A percentile compares a stretch with the other conserved stretches of the same genome.
These are phyloP conservation scores for Prunella vulgaris DNA, from an alignment of 257 asterid genomes.

Conservation along the genomic window DNA sequence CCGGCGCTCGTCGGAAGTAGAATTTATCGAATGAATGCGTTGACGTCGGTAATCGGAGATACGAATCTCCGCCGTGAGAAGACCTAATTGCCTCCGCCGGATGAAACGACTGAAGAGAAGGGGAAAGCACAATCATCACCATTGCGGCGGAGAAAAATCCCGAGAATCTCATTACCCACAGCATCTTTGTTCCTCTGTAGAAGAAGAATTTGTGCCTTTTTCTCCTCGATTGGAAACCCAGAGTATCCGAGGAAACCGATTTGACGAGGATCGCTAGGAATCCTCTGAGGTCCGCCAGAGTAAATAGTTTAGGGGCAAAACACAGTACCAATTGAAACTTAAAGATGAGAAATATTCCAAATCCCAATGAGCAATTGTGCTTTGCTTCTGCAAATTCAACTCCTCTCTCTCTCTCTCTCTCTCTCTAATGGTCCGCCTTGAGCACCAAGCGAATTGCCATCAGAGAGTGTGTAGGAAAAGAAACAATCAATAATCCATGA, in stretches of 20 bases:
- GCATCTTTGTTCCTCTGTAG: constrained; percentile 43
- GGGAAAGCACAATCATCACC: constrained; percentile 66
- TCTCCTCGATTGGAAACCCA: constrained; percentile 30
- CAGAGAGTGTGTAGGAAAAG: constrained; percentile 27
- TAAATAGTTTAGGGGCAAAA: not conserved
- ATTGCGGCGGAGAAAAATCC: constrained; percentile 72
- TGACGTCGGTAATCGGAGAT: constrained; percentile 32
- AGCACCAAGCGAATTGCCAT: constrained; percentile 31
- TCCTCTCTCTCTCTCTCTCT: not conserved
- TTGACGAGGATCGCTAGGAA: constrained; percentile 44
- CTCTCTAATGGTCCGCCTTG: constrained; percentile 42
- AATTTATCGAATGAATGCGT: constrained; percentile 22
- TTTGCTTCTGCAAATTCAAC: constrained; percentile 22
- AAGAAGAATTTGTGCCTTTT: constrained; percentile 20
- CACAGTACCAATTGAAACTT: not conserved
- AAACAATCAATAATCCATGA: constrained; percentile 18
- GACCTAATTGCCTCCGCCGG: constrained; percentile 96
- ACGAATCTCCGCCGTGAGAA: constrained; percentile 39
- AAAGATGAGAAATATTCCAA: constrained; percentile 7
- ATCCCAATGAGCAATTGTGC: constrained; percentile 31
- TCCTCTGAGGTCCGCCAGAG: constrained; percentile 71
- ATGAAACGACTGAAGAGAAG: constrained; percentile 79
- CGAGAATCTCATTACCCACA: constrained; percentile 68
- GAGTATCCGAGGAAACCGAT: constrained; percentile 20
- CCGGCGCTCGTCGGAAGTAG: constrained; percentile 56